phyloP scores from a whole-genome alignment of 148 eudicot species.

The Fagopyrum tataricum region DNA sequence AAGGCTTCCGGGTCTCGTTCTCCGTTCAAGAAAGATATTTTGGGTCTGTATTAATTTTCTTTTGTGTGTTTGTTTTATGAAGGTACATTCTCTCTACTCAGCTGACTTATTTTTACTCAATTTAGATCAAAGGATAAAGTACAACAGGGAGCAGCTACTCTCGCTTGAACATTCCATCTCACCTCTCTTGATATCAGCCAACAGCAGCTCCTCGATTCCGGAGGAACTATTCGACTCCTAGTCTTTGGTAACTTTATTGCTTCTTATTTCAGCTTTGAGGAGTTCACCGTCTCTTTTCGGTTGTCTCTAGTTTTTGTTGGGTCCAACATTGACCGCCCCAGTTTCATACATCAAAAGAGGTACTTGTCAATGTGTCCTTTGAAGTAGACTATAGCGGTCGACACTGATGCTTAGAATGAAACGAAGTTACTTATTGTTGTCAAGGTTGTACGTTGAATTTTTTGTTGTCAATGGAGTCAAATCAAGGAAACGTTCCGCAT shows the following conservation, averaged over 20 bases:
- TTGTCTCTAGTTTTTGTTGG: neutral
- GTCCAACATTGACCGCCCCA: neutral
- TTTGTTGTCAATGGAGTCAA: no score
- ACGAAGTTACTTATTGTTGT: no score
- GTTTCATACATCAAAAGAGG: neutral
- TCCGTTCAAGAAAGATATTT: conserved; percentile 21
- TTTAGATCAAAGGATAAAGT: conserved; percentile 84
- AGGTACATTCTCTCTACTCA: neutral
- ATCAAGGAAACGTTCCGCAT: no score
- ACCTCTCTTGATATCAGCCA: conserved; percentile 19
- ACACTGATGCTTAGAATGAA: no score
- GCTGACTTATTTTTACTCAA: neutral
- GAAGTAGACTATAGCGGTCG: neutral
- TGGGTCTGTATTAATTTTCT: conserved; percentile 33
- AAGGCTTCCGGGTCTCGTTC: conserved; percentile 24
- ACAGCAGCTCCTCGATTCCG: conserved; percentile 17
- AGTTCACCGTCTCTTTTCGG: neutral
- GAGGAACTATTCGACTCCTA: neutral
- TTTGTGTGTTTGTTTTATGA: neutral
- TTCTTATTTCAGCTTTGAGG: neutral
- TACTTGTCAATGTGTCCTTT: neutral
- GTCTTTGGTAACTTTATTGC: neutral
- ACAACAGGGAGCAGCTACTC: conserved; percentile 72
- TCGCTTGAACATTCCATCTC: conserved; percentile 45
- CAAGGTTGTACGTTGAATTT: no score